A percentile compares a stretch with the other conserved stretches of the same genome.
phyloP scores from a whole-genome alignment of 2,329 filamentous ascomycete genomes.

The Microcera coccophila region DNA sequence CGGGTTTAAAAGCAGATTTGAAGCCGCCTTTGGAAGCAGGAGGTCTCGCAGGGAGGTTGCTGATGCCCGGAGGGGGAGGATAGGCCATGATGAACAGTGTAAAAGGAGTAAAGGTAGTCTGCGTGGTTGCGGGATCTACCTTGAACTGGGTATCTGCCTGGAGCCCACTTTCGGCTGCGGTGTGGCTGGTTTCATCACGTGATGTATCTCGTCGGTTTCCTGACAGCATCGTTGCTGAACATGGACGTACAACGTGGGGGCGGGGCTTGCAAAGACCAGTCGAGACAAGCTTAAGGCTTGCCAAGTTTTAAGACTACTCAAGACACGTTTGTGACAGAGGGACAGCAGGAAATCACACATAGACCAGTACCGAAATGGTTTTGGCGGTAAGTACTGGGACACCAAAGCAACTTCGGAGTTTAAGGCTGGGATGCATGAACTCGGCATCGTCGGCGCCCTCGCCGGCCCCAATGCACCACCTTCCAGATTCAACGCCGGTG shows the following conservation, averaged over 20 bases:
- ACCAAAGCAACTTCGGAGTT: slow-evolving; percentile 27
- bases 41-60: slow-evolving; percentile 68
- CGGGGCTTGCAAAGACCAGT: too few species aligned
- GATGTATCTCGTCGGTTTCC: background rate
- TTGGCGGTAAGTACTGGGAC: too few species aligned
- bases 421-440: slow-evolving; percentile 19
- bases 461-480: slow-evolving; percentile 17
- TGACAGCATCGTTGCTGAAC: background rate
- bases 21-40: slow-evolving; percentile 54
- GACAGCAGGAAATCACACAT: too few species aligned
- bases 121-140: slow-evolving; percentile 43
- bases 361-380: too few species aligned
- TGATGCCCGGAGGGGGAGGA: slow-evolving; percentile 74
- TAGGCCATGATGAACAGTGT: slow-evolving; percentile 74
- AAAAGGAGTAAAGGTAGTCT: slow-evolving; percentile 23
- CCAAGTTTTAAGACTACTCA: too few species aligned
- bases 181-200: background rate
- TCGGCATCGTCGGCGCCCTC: slow-evolving; percentile 18
- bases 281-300: too few species aligned
- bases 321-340: too few species aligned
- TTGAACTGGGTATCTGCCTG: slow-evolving; percentile 44
- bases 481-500: slow-evolving; percentile 24
- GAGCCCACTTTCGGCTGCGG: slow-evolving; percentile 19
- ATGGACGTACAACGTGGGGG: too few species aligned
- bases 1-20: slow-evolving; percentile 45